Percentiles rank a stretch among this genome's conserved stretches.
phyloP scores from a whole-genome alignment of 768 basidiomycete species.

The Trametes cubensis region DNA sequence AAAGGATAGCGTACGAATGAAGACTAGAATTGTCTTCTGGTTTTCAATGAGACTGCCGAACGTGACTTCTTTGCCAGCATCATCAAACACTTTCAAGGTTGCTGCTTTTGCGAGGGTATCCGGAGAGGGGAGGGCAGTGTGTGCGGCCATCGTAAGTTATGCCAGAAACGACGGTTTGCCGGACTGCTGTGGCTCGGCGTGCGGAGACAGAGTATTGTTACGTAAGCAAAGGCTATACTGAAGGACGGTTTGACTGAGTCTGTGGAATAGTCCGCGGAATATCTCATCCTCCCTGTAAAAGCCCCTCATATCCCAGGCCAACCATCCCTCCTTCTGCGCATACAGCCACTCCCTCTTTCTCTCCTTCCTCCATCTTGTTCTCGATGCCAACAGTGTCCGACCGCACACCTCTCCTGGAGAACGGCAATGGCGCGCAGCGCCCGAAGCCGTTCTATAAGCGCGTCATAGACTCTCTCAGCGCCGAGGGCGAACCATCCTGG shows the following conservation, averaged over 20 bases:
- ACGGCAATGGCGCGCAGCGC: slow-evolving; percentile 37
- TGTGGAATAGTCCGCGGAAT: not conserved
- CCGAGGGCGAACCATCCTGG: slow-evolving; percentile 70
- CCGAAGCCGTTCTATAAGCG: slow-evolving; percentile 36
- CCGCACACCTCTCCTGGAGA: slow-evolving; percentile 51
- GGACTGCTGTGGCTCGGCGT: not conserved
- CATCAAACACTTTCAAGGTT: slow-evolving; percentile 43
- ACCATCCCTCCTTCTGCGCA: not conserved
- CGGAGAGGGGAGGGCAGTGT: slow-evolving; percentile 12
- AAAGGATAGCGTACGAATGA: slow-evolving; percentile 50
- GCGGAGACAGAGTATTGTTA: not conserved
- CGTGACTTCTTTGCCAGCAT: slow-evolving; percentile 45
- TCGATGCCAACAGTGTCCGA: slow-evolving; percentile 40
- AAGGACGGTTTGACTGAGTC: not conserved
- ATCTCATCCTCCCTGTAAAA: not conserved
- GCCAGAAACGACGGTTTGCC: not conserved
- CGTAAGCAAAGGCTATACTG: slow-evolving; percentile 11
- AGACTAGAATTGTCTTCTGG: slow-evolving; percentile 60
- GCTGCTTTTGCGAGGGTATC: slow-evolving; percentile 40
- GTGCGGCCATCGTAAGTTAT: not conserved
- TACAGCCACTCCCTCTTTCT: slow-evolving; percentile 2
- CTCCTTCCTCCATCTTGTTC: not conserved
- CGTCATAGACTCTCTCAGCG: slow-evolving; percentile 47
- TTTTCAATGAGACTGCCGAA: slow-evolving; percentile 57
- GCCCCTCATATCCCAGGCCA: not conserved